These are phyloP conservation scores for Cladosporium sp. DNA, from an alignment of 2,329 filamentous ascomycete species.

Conservation along the genomic window DNA sequence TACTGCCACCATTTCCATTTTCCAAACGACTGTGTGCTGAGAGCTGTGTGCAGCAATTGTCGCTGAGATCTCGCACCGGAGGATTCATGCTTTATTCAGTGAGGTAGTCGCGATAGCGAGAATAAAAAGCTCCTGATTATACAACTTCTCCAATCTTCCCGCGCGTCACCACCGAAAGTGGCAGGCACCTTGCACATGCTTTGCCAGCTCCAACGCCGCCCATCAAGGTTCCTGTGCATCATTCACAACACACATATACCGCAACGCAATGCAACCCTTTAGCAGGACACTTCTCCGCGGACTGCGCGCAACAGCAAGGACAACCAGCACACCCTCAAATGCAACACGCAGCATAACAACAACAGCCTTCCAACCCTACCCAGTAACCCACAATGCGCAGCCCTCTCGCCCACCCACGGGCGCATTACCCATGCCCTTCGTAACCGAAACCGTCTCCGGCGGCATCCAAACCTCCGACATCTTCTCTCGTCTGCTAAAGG, in stretches of 20 bases:
- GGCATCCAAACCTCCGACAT: conserved; percentile 50
- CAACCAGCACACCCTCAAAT: conserved; percentile 14
- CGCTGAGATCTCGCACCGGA: no score
- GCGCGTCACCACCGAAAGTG: background rate
- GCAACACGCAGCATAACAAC: conserved; percentile 17
- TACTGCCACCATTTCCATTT: no score
- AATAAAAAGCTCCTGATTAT: no score
- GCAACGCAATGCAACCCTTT: conserved; percentile 23
- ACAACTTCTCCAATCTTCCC: background rate
- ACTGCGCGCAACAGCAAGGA: conserved; percentile 18
- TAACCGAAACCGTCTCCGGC: conserved; percentile 48
- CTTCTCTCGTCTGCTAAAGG: conserved; percentile 50
- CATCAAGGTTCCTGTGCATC: background rate
- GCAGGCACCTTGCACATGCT: background rate
- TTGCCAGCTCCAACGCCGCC: background rate
- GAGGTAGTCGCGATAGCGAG: no score
- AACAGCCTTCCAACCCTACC: conserved; percentile 20
- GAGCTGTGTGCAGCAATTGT: no score
- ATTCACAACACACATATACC: background rate
- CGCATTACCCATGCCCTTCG: conserved; percentile 47
- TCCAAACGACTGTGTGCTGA: no score
- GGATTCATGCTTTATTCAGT: no score
- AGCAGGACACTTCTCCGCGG: conserved; percentile 22
- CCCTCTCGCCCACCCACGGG: conserved; percentile 26
- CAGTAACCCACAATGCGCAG: conserved; percentile 22